Evolutionary conservation across 495 filamentous ascomycete species (phyloP).

Genomic region (Pyrenopolyporus hunteri): DNA sequence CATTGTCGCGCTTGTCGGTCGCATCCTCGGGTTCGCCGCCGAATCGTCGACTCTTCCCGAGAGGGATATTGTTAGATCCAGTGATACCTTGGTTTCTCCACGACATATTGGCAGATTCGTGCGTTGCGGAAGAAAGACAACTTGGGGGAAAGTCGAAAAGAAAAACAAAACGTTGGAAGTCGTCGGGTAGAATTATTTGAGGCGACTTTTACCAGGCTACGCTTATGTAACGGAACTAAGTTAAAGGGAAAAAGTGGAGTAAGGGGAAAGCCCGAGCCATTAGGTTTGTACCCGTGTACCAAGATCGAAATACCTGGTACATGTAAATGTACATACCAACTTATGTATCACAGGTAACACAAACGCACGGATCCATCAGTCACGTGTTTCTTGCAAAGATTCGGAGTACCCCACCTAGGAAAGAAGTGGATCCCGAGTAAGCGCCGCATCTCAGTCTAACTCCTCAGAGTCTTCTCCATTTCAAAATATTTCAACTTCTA

Average conservation of each 20-base stretch:
- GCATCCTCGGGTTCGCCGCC: slow-evolving; percentile 68
- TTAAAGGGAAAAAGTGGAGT: slow-evolving; percentile 27
- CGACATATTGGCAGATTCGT: slow-evolving; percentile 64
- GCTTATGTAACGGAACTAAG: slow-evolving; percentile 9
- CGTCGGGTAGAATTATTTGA: slow-evolving; percentile 16
- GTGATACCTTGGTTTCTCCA: slow-evolving; percentile 97
- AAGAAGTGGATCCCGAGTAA: too few species aligned
- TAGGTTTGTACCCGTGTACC: neutral
- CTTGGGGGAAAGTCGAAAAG: slow-evolving; percentile 21
- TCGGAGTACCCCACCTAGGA: too few species aligned
- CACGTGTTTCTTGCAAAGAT: too few species aligned
- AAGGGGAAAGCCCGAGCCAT: slow-evolving; percentile 13
- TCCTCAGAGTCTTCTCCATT: too few species aligned
- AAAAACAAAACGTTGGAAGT: slow-evolving; percentile 22
- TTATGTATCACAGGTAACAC: too few species aligned
- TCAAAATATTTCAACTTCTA: too few species aligned
- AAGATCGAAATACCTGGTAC: neutral
- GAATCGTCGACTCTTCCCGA: slow-evolving; percentile 87
- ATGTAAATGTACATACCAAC: too few species aligned
- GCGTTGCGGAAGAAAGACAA: neutral
- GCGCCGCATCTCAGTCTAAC: too few species aligned
- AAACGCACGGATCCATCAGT: too few species aligned
- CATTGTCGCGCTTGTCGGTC: slow-evolving; percentile 37
- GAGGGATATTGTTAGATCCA: slow-evolving; percentile 96
- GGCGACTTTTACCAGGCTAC: slow-evolving; percentile 23